phyloP scores from a whole-genome alignment of 164 flowering plant species.

The Sedum album region DNA sequence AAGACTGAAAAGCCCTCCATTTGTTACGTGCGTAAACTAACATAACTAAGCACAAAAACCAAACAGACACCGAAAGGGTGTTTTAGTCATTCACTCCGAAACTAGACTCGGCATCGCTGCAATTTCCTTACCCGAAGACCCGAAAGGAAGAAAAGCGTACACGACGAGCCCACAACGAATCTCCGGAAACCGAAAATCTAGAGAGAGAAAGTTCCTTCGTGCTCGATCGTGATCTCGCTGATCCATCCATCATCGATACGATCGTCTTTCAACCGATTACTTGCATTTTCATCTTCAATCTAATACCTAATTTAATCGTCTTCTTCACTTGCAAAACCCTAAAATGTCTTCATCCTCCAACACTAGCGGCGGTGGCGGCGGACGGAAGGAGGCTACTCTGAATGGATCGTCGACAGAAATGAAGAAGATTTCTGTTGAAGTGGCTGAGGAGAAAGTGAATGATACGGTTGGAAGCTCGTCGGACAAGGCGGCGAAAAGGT shows the following conservation, averaged over 20 bases:
- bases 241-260: background rate
- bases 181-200: background rate
- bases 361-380: background rate
- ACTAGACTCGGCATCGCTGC: background rate
- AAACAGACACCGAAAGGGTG: background rate
- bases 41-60: no score
- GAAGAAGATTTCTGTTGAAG: no score
- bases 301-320: background rate
- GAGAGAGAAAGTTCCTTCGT: background rate
- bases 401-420: no score
- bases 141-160: background rate
- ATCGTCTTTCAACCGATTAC: background rate
- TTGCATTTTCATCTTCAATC: background rate
- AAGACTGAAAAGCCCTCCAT: no score
- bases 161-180: background rate
- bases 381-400: background rate
- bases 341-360: background rate
- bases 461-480: no score
- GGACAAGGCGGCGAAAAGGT: no score
- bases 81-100: background rate
- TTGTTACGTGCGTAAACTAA: no score
- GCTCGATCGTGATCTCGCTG: background rate
- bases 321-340: background rate
- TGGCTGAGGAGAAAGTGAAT: constrained; percentile 1
- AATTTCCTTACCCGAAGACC: background rate